Evolutionary conservation across 768 basidiomycete species (phyloP).

Genomic region (Auriscalpium orientale): DNA sequence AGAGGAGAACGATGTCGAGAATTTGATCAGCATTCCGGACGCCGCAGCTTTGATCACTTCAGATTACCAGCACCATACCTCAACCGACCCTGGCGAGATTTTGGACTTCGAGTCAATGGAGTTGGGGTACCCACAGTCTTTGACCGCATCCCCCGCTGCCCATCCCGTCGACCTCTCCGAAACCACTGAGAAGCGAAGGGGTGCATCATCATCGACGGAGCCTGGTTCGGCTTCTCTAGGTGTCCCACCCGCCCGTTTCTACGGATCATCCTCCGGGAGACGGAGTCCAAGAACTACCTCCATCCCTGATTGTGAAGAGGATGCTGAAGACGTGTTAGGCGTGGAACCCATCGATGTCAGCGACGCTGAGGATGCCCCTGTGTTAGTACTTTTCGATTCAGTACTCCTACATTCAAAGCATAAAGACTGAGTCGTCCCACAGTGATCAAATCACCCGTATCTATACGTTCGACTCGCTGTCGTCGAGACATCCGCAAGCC

Average conservation of each 20-base stretch:
- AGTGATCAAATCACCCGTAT: conserved; percentile 41
- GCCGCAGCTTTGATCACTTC: background rate
- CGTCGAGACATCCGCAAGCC: conserved; percentile 60
- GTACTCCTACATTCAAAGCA: background rate
- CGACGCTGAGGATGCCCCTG: background rate
- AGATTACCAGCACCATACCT: background rate
- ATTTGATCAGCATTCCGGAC: conserved; percentile 4
- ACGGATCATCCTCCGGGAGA: background rate
- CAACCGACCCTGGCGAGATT: background rate
- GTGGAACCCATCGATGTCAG: background rate
- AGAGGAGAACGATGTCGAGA: conserved; percentile 12
- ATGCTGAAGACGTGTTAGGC: background rate
- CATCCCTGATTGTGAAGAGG: no score
- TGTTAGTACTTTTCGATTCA: conserved; percentile 4
- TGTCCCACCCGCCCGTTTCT: background rate
- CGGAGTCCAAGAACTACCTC: no score
- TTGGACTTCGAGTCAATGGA: background rate
- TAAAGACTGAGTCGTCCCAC: background rate
- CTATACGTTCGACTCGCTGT: conserved; percentile 87
- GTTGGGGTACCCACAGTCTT: no score
- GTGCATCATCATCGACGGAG: no score
- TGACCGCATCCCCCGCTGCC: no score
- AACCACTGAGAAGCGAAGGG: no score
- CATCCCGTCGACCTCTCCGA: no score
- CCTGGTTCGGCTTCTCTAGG: no score